These are phyloP conservation scores for Cydonia oblonga DNA, from an alignment of 331 rosid species.

Conservation along the genomic window DNA sequence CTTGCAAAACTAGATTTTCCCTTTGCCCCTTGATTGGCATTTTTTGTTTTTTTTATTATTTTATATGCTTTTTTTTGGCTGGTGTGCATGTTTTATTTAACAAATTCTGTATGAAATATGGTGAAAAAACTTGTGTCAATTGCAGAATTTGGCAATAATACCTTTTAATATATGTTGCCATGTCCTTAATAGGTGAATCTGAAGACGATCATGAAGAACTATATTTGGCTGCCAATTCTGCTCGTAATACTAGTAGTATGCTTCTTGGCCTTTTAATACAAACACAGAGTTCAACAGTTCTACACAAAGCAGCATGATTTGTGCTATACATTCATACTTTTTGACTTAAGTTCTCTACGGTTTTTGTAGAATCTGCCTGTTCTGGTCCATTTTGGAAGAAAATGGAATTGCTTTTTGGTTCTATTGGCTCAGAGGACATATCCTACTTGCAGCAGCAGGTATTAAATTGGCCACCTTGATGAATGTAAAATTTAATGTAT, in stretches of 20 bases:
- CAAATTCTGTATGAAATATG: background rate
- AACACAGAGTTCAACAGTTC: background rate
- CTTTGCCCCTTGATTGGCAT: background rate
- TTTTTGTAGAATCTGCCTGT: slow-evolving; percentile 55
- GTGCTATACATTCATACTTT: background rate
- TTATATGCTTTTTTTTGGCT: background rate
- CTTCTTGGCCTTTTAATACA: slow-evolving; percentile 4
- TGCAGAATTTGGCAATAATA: background rate
- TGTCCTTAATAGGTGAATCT: slow-evolving; percentile 57
- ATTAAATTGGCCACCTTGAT: slow-evolving; percentile 18
- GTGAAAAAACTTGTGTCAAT: background rate
- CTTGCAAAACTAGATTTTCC: background rate
- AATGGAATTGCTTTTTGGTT: slow-evolving; percentile 56
- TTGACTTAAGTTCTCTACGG: slow-evolving; percentile 17
- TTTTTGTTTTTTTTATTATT: background rate
- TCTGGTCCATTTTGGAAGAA: slow-evolving; percentile 70
- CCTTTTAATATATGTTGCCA: background rate
- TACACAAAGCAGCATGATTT: slow-evolving; percentile 3
- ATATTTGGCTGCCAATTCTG: slow-evolving; percentile 55
- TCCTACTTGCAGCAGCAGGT: slow-evolving; percentile 77
- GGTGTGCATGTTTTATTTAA: background rate
- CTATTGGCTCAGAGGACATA: slow-evolving; percentile 51
- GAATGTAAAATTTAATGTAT: slow-evolving; percentile 2
- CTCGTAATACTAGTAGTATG: slow-evolving; percentile 68
- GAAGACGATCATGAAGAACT: slow-evolving; percentile 76